These are phyloP conservation scores for Alternaria gaisen DNA, from an alignment of 2,329 filamentous ascomycete genomes.

Conservation along the genomic window DNA sequence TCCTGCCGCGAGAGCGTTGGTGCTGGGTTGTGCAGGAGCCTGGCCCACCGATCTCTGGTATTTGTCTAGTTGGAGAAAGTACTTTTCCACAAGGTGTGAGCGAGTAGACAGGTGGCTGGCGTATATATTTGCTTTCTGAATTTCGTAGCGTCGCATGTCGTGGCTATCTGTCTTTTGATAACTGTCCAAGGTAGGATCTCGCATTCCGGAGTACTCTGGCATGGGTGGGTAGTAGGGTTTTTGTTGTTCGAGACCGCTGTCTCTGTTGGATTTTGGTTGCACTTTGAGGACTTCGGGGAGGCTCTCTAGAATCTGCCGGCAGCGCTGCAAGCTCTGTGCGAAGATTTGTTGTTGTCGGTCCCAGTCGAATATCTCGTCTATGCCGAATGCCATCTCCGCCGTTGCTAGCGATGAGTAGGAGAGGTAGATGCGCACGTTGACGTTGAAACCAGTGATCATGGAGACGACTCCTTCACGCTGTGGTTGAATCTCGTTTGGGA, in stretches of 20 bases:
- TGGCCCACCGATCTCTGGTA: conserved; percentile 59
- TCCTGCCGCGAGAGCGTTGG: conserved; percentile 35
- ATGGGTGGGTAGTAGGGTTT: conserved; percentile 50
- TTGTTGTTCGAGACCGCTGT: conserved; percentile 34
- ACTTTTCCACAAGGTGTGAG: conserved; percentile 86
- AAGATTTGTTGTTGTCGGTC: conserved; percentile 78
- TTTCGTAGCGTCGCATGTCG: conserved; percentile 70
- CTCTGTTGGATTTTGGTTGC: conserved; percentile 53
- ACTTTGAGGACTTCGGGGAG: conserved; percentile 75
- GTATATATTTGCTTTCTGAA: conserved; percentile 91
- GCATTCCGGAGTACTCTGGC: conserved; percentile 45
- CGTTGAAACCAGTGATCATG: conserved; percentile 80
- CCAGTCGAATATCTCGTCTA: conserved; percentile 78
- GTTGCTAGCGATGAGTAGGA: conserved; percentile 81
- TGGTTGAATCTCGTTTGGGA: conserved; percentile 71
- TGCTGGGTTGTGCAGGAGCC: conserved; percentile 50
- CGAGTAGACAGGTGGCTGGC: conserved; percentile 81
- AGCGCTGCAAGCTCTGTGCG: conserved; percentile 73
- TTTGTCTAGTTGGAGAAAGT: conserved; percentile 78
- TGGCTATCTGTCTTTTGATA: conserved; percentile 40
- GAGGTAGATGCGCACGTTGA: conserved; percentile 78
- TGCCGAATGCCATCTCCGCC: conserved; percentile 84
- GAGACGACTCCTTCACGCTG: conserved; percentile 75
- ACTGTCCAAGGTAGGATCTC: conserved; percentile 35
- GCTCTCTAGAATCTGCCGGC: conserved; percentile 72